Evolutionary conservation across 2,329 filamentous ascomycete species (phyloP).

Genomic region (Chrysosporium queenslandicum): DNA sequence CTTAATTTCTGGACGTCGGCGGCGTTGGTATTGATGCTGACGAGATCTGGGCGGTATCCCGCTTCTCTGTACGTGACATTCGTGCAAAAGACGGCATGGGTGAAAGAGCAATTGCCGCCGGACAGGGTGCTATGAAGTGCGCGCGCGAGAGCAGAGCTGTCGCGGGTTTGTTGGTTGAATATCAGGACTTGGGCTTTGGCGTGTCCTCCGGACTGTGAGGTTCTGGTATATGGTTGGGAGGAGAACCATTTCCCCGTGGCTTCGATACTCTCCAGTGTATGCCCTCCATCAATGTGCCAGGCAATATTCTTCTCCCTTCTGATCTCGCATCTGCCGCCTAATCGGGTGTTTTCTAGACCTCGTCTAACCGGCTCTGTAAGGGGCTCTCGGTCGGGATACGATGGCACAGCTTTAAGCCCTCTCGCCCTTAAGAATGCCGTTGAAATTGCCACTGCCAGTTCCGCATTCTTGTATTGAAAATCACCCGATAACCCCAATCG

Average conservation of each 20-base stretch:
- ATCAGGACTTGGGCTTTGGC: constrained; percentile 53
- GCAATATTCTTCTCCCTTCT: constrained; percentile 47
- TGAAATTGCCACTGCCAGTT: constrained; percentile 46
- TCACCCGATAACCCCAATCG: constrained; percentile 51
- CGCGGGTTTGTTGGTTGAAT: constrained; percentile 87
- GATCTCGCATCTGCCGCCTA: constrained; percentile 70
- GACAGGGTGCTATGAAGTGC: constrained; percentile 51
- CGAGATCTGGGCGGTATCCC: constrained; percentile 54
- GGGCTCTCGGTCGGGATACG: constrained; percentile 29
- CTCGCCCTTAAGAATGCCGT: constrained; percentile 32
- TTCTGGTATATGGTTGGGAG: constrained; percentile 32
- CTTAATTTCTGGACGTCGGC: constrained; percentile 48
- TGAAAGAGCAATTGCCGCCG: constrained; percentile 45
- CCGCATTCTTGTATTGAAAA: constrained; percentile 55
- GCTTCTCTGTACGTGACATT: constrained; percentile 57
- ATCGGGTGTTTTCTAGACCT: constrained; percentile 56
- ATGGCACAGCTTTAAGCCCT: constrained; percentile 29
- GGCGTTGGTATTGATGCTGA: constrained; percentile 52
- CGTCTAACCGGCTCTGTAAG: constrained; percentile 53
- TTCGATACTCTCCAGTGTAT: constrained; percentile 73
- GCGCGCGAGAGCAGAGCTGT: constrained; percentile 56
- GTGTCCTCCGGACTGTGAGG: constrained; percentile 18
- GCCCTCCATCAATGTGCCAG: constrained; percentile 82
- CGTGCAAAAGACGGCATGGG: constrained; percentile 68
- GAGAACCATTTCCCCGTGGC: constrained; percentile 71